Evolutionary conservation across 768 basidiomycete genomes (phyloP), one percentile per base, ranked within the genome.

Genomic region (Rhodotorula diobovata): DNA sequence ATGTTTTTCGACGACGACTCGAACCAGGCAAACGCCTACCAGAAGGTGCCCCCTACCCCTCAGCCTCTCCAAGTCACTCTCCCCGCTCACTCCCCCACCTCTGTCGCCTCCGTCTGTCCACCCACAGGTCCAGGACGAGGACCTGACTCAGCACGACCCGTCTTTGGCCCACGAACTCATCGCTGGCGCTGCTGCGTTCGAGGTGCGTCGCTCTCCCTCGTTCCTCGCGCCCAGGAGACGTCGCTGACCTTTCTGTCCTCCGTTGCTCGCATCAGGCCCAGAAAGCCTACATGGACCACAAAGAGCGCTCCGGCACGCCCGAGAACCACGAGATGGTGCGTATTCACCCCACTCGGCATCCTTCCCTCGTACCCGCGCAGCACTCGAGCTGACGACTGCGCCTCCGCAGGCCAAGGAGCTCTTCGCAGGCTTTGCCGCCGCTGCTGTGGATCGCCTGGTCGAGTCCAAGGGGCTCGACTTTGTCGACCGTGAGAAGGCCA

Each of bases 391-490:
- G 41, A 41, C 16, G 16, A 41, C 10, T 41, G 41, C 41, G 41
- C 41, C 10, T 16, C 41, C 41, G 41, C 41, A 48, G 48, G 80
- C 80, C 62, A 79, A 80, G 68, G 81, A 81, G 78, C 46, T 81
- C 71, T 32, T 80, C 30, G 80, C 80, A 28, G 81, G 79, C 23
- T 71, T 81, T 59, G 79, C 78, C 32, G 79, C 78, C 21, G 81
- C 79, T 23, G 81, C 80, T 62, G 79, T 77, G 35, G 80, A 81
- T 76, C 75, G 16, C 54, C 32, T 55, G 15, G 32, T 9, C 32
- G 54, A 35, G 11, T 34, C 46, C 14, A 18, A 48, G 46, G 46
- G 46, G 20, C 46, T 48, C 46, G 75, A 77, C 70, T 71, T 67
- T 43, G 43, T 76, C 65, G 76, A 77, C 65, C 34, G 37, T 10